A percentile compares a stretch with the other conserved stretches of the same genome.
Conservation (phyloP, 1,284 basidiomycete genomes). For the Rhodotorula sp. region DNA sequence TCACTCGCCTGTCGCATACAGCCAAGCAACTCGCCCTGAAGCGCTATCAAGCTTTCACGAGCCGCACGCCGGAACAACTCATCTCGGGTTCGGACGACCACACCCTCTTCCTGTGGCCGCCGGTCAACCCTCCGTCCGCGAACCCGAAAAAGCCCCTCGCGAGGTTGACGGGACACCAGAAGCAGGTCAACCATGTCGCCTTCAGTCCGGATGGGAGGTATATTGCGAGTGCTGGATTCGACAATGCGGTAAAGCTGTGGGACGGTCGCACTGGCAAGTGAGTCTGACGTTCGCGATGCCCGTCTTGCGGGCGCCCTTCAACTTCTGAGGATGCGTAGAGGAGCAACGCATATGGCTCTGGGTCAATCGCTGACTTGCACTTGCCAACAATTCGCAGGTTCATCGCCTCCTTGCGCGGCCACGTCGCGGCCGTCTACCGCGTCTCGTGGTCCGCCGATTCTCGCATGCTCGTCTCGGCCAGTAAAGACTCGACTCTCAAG, state of each 20-base stretch:
- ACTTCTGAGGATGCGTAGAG: neutral
- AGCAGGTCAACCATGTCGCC: constrained; percentile 90
- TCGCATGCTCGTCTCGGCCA: constrained; percentile 84
- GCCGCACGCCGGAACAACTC: constrained; percentile 73
- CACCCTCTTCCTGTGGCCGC: constrained; percentile 80
- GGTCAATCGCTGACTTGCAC: too few relatives aligned
- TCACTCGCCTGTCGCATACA: constrained; percentile 50
- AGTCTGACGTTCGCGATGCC: constrained; percentile 40
- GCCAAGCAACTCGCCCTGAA: constrained; percentile 71
- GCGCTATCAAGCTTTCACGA: constrained; percentile 69
- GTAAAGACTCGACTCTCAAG: constrained; percentile 94
- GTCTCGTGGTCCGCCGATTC: constrained; percentile 95
- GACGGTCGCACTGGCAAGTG: constrained; percentile 86
- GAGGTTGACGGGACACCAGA: constrained; percentile 89
- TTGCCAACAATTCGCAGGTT: constrained; percentile 54
- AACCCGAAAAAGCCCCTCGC: constrained; percentile 76
- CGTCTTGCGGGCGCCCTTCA: too few relatives aligned
- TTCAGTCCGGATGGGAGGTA: constrained; percentile 93
- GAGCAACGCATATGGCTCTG: neutral
- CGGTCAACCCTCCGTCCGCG: constrained; percentile 51
- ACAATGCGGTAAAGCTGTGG: constrained; percentile 90
- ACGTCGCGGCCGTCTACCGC: constrained; percentile 91
- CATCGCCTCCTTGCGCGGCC: constrained; percentile 84
- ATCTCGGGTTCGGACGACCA: constrained; percentile 93
- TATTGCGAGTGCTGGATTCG: constrained; percentile 89